phyloP scores from a whole-genome alignment of 208 protist species.

The Leptomonas pyrrhocoris region DNA sequence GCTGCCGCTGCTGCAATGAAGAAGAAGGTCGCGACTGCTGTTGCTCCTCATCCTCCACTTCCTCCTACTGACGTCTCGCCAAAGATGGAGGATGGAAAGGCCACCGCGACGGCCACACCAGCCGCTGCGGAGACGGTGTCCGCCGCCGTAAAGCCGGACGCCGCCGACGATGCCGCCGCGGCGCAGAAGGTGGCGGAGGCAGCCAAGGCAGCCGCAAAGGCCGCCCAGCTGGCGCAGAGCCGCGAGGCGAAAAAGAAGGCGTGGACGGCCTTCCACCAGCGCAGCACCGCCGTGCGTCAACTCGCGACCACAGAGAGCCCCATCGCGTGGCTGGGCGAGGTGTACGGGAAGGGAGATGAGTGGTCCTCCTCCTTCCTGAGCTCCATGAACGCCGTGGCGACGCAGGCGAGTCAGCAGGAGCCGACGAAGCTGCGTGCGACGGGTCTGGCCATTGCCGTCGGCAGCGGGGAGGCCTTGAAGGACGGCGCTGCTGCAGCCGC shows the following conservation, averaged over 20 bases:
- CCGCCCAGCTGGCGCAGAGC: slow-evolving; percentile 13
- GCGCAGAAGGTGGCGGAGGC: neutral
- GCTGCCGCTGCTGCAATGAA: too few species aligned
- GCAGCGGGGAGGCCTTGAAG: neutral
- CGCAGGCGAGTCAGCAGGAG: neutral
- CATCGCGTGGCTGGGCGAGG: slow-evolving; percentile 43
- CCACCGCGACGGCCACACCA: neutral
- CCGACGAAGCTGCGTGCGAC: slow-evolving; percentile 26
- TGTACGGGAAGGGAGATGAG: slow-evolving; percentile 32
- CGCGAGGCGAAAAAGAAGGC: slow-evolving; percentile 21
- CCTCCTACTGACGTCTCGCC: too few species aligned
- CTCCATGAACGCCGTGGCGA: slow-evolving; percentile 18
- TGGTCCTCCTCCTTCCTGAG: slow-evolving; percentile 27
- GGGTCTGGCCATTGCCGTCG: slow-evolving; percentile 14
- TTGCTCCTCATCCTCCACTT: too few species aligned
- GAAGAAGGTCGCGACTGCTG: neutral
- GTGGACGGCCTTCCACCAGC: slow-evolving; percentile 22
- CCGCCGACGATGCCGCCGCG: neutral
- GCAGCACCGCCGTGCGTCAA: slow-evolving; percentile 26
- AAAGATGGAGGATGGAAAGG: neutral
- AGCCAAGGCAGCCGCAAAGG: slow-evolving; percentile 9
- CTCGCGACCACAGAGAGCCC: slow-evolving; percentile 28
- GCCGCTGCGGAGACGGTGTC: neutral
- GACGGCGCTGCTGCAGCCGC: neutral
- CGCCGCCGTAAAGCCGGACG: neutral